Base-by-base conservation (phyloP, 2,329 filamentous ascomycete genomes). In the Calonectria henricotiae region DNA sequence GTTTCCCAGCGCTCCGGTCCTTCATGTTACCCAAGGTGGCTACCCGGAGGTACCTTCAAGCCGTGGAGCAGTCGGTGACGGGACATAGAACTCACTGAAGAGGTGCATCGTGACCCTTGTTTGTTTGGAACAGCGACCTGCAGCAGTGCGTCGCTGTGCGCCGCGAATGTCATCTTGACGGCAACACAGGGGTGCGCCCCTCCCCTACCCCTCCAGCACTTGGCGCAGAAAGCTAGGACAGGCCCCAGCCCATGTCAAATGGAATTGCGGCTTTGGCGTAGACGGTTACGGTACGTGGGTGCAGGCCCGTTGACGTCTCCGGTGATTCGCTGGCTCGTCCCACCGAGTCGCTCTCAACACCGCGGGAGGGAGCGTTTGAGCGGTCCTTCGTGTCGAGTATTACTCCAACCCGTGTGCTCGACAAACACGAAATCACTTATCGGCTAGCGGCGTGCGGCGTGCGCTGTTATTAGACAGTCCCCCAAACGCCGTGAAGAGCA, bases 401-500 rank as follows among this genome's bases (percentile, higher is more conserved):
- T 58, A 55, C 64, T 49, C 25, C 23, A 44, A 39, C 62, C 55
- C 67, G 46, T 67, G 60, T 72, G 39, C 35, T 67, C 64, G 37
- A 65, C 37, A 23, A 37, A 64, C 62, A 43, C 72, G 67, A 61
- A 60, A 41, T 71, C 66, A 60, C 47, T 68, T 54, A 41, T 66
- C 62, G 65, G 71, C 71, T 67, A 67, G 75, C 64, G 67, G 71
- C 68, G 71, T 25, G 75, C 64, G 67, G 71, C 68, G 71, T 25
- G 75, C 44, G 77, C 78, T 77, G 79, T 80, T 80, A 79, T 78
- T 77, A 80, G 79, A 80, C 78, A 79, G 79, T 71, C 71, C 73
- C 65, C 67, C 32, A 25, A 64, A 68, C 66, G 65, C 46, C 67
- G 71, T 67, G 68, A 46, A 64, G 51, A 27, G 43, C 70, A 67